These are phyloP conservation scores for Cladorrhinum sp. DNA, from an alignment of 2,329 filamentous ascomycete genomes.

Conservation along the genomic window DNA sequence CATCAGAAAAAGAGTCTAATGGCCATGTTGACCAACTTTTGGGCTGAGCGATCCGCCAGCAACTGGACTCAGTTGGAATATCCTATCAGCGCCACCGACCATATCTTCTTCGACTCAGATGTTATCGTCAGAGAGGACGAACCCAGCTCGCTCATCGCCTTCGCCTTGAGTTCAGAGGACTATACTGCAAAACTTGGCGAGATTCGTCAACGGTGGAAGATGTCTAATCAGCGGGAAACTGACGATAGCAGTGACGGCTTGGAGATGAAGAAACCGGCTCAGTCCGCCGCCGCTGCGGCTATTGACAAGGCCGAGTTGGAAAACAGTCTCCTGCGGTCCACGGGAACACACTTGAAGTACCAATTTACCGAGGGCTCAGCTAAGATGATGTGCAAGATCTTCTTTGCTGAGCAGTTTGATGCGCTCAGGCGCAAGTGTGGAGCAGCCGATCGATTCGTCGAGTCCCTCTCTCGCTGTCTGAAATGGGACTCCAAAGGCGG, in stretches of 20 bases:
- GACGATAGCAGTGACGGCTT: slow-evolving; percentile 30
- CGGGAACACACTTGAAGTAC: slow-evolving; percentile 92
- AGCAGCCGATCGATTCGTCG: slow-evolving; percentile 87
- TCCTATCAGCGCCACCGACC: slow-evolving; percentile 80
- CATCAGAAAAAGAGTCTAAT: slow-evolving; percentile 91
- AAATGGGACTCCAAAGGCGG: slow-evolving; percentile 99
- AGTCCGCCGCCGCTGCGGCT: slow-evolving; percentile 37
- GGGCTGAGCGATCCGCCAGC: slow-evolving; percentile 94
- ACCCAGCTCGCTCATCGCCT: slow-evolving; percentile 91
- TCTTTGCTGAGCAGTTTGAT: slow-evolving; percentile 97
- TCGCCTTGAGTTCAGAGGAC: slow-evolving; percentile 83
- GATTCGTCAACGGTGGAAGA: slow-evolving; percentile 55
- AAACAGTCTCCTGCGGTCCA: slow-evolving; percentile 76
- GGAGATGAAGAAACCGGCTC: slow-evolving; percentile 32
- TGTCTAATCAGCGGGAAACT: slow-evolving; percentile 39
- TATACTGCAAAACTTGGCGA: slow-evolving; percentile 76
- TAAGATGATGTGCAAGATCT: slow-evolving; percentile 96
- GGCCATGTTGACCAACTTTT: slow-evolving; percentile 96
- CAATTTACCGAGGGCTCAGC: slow-evolving; percentile 93
- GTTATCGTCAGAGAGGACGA: slow-evolving; percentile 97
- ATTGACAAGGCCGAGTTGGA: slow-evolving; percentile 73
- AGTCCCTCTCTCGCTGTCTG: slow-evolving; percentile 89
- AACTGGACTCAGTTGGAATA: slow-evolving; percentile 93
- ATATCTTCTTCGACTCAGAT: slow-evolving; percentile 95
- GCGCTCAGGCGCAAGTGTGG: slow-evolving; percentile 90